Evolutionary conservation across 371 early-diverging fungal species (phyloP).

Genomic region (Mycotypha africana): DNA sequence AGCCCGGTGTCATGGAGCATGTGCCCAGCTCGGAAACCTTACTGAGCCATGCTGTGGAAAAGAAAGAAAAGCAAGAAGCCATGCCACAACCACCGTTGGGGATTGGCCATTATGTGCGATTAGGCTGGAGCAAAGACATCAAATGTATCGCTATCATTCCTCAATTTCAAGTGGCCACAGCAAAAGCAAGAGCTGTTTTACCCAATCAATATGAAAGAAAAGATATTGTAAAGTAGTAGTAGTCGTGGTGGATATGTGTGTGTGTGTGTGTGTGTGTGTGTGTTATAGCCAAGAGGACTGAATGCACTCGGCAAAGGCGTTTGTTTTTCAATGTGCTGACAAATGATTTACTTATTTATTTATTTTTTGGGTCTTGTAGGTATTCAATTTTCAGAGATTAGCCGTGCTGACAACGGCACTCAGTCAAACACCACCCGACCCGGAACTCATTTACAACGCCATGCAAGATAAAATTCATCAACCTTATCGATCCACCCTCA

Average conservation of each 20-base stretch:
- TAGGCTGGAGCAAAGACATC: slow-evolving; percentile 66
- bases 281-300: too few species aligned
- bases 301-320: too few species aligned
- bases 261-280: too few species aligned
- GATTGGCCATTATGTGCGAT: slow-evolving; percentile 62
- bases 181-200: slow-evolving; percentile 84
- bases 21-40: slow-evolving; percentile 59
- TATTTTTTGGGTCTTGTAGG: slow-evolving; percentile 27
- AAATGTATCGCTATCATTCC: slow-evolving; percentile 86
- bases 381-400: slow-evolving; percentile 92
- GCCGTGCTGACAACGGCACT: slow-evolving; percentile 85
- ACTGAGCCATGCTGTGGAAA: slow-evolving; percentile 30
- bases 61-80: slow-evolving; percentile 1
- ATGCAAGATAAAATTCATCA: slow-evolving; percentile 96
- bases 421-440: slow-evolving; percentile 58
- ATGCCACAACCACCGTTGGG: slow-evolving; percentile 57
- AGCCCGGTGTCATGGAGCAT: slow-evolving; percentile 46
- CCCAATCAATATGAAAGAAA: slow-evolving; percentile 69
- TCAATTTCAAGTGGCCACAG: slow-evolving; percentile 87
- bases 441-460: slow-evolving; percentile 77
- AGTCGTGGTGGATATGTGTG: neutral
- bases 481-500: slow-evolving; percentile 84
- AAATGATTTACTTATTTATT: too few species aligned
- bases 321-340: too few species aligned
- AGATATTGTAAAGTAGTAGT: slow-evolving; percentile 67